Base-by-base conservation (phyloP, 345 rosid genomes). In the Pistacia atlantica region DNA sequence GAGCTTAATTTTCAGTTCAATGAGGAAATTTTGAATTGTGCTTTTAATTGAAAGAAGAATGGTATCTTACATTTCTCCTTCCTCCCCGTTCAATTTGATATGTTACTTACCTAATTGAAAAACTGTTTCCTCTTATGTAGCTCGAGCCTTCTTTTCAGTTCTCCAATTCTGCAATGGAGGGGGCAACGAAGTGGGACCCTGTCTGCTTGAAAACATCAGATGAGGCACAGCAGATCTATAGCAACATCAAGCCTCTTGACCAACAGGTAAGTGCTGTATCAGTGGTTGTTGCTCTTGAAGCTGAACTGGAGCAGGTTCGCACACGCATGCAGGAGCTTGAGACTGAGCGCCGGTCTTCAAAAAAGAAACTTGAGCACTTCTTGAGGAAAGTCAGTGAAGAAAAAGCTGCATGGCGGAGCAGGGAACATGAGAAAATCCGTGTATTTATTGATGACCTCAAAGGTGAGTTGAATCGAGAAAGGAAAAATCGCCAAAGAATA, bases 171-270 rank as follows among this genome's bases (percentile, higher is more conserved):
- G 89, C 88, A 16, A 89, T 93, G 93, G 98, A 93, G 83, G 89
- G 95, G 33, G 87, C 90, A 70, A 89, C 98, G 46, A 93, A 92
- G 84, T 93, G 98, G 98, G 90, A 90, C 70, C 92, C 92, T 16
- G 83, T 88, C 72, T 78, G 81, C 75, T 81, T 86, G 67, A 85
- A 80, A 73, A 71, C 88, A 75, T 72, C 81, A 4, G 86, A 88
- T 65, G 95, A 82, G 74, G 89, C 75, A 33, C 81, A 78, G 69
- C 89, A 89, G 75, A 77, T 85, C 3, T 83, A 81, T 67, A 69
- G 85, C 86, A 77, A 80, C 74, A 71, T 67, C 74, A 89, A 82
- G 80, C 86, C 61, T 71, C 75, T 84, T 67, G 87, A 88, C 80
- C 93, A 77, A 72, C 92, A 84, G 81, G 88, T 81, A 52, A 90